Evolutionary conservation across 345 rosid genomes (phyloP), one percentile per base, ranked within the genome.

Genomic region (Eucalyptus tenuipes): DNA sequence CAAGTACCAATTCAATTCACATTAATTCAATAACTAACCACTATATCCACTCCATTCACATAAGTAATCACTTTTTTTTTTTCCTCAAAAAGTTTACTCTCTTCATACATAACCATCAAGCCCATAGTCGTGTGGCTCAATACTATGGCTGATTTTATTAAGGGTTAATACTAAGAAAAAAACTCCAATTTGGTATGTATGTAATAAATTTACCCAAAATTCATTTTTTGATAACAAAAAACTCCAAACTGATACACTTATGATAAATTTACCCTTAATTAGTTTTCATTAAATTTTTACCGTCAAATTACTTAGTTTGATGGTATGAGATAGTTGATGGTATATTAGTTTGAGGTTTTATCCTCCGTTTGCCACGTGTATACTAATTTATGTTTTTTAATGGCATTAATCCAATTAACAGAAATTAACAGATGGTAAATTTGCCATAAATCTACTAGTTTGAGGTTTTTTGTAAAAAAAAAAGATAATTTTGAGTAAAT

Each of bases 211-310:
- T 52, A 20, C 0, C 4, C 1, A 0, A 52, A 52, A 52, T 52
- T 52, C 7, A 7, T 52, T 52, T 52, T 52, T 52, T 52, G 0
- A 52, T 52, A 1, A 18, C 5, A 1, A 52, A 52, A 20, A 18
- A 7, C 2, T 20, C 2, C 0, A 52, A 52, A 7, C 0, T 7
- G 2, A 52, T 52, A 52, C 0, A 52, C 0, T 7, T 52, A 0
- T 52, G 0, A 18, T 0, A 52, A 52, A 17, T 52, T 52, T 50
- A 50, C 4, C 4, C 0, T 52, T 0, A 0, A 3, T 52, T 52
- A 52, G 4, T 52, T 52, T 50, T 52, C 2, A 0, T 52, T 52
- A 52, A 52, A 3, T 52, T 52, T 52, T 52, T 52, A 52, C 1
- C 0, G 8, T 50, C 0, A 50, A 50, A 17, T 17, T 50, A 4